phyloP scores from a whole-genome alignment of 495 filamentous ascomycete genomes.

The Penicillium canescens region DNA sequence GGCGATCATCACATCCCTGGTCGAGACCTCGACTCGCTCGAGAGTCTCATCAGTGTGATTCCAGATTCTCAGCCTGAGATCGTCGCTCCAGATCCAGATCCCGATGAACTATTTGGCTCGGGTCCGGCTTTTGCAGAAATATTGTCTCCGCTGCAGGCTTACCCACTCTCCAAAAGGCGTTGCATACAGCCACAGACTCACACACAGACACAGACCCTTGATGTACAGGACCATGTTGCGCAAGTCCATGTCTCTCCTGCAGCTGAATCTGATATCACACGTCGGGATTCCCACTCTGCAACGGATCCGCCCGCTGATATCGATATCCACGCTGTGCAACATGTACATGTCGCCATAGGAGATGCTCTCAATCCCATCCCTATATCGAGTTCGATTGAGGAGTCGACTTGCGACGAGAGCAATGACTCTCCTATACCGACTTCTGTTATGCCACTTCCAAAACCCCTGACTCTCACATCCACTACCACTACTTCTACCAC shows the following conservation, averaged over 20 bases:
- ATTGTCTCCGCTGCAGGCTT: background rate
- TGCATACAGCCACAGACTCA: constrained; percentile 10
- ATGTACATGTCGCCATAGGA: background rate
- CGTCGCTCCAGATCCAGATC: background rate
- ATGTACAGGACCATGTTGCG: no score
- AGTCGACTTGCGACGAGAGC: no score
- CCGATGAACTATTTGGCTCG: background rate
- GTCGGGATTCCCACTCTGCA: background rate
- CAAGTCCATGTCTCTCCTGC: background rate
- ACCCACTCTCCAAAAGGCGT: constrained; percentile 22
- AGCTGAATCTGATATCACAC: background rate
- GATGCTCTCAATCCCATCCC: no score
- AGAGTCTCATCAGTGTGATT: constrained; percentile 47
- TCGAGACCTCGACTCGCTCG: constrained; percentile 33
- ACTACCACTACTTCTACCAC: background rate
- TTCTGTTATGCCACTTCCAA: background rate
- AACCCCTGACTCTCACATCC: no score
- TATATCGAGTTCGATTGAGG: background rate
- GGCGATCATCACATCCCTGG: background rate
- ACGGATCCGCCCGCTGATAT: background rate
- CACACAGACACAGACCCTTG: background rate
- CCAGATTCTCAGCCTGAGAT: constrained; percentile 43
- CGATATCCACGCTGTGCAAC: no score
- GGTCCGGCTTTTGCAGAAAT: constrained; percentile 6
- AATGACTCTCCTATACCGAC: background rate